Evolutionary conservation across 2,329 filamentous ascomycete genomes (phyloP).

Genomic region (Trichoderma koningiopsis): DNA sequence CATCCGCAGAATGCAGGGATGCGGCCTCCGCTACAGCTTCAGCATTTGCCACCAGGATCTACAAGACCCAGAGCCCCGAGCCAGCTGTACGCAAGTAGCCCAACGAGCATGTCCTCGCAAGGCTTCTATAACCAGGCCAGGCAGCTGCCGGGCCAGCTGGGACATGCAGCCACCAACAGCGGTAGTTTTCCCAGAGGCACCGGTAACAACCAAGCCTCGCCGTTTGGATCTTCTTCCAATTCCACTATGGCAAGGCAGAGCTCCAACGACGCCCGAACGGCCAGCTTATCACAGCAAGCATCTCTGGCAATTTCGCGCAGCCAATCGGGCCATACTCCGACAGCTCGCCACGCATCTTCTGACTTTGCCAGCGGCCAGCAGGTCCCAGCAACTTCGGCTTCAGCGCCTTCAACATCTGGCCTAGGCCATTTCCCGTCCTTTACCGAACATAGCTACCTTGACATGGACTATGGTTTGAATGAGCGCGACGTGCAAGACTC

Average conservation of each 20-base stretch:
- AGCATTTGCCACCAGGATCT: slow-evolving; percentile 23
- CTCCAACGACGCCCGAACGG: slow-evolving; percentile 20
- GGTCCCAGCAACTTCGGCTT: slow-evolving; percentile 26
- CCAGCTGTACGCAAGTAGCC: slow-evolving; percentile 20
- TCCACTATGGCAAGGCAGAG: slow-evolving; percentile 27
- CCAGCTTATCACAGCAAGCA: slow-evolving; percentile 22
- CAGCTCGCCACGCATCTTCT: slow-evolving; percentile 22
- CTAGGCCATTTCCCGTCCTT: slow-evolving; percentile 31
- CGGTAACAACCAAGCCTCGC: slow-evolving; percentile 22
- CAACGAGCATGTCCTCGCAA: slow-evolving; percentile 21
- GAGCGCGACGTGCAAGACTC: slow-evolving; percentile 30
- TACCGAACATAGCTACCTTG: slow-evolving; percentile 31
- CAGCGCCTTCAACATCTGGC: slow-evolving; percentile 23
- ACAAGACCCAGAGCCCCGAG: slow-evolving; percentile 22
- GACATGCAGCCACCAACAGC: slow-evolving; percentile 20
- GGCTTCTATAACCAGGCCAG: slow-evolving; percentile 28
- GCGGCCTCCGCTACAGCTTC: slow-evolving; percentile 25
- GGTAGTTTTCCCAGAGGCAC: slow-evolving; percentile 25
- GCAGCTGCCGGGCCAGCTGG: slow-evolving; percentile 29
- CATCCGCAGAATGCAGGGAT: slow-evolving; percentile 14
- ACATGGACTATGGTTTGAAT: slow-evolving; percentile 34
- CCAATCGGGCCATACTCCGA: slow-evolving; percentile 25
- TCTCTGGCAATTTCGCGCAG: slow-evolving; percentile 14
- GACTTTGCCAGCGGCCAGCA: slow-evolving; percentile 28
- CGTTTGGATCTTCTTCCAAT: slow-evolving; percentile 29